Evolutionary conservation across 306 rosid species (phyloP), one percentile per base, ranked within the genome.

Genomic region (Hippophae rhamnoides): DNA sequence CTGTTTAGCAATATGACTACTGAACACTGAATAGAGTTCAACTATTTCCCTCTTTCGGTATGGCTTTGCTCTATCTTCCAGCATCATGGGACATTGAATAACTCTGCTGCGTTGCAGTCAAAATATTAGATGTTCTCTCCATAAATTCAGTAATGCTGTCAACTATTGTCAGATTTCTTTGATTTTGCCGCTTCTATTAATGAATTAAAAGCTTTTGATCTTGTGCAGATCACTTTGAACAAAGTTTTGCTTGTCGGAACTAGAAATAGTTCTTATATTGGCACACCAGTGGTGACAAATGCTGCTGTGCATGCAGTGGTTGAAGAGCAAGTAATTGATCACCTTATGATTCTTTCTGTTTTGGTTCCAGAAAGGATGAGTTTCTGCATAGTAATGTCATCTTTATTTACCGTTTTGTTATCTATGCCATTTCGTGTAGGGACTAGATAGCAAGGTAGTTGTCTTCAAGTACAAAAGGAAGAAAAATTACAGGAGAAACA

Each of bases 161-260:
- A 31, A 31, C 38, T 31, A 2, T 31, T 2, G 3, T 4, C 38
- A 31, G 38, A 31, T 31, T 2, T 31, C 42, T 61, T 62, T 42
- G 43, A 40, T 46, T 43, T 47, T 41, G 13, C 18, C 54, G 43
- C 43, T 48, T 14, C 40, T 31, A 13, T 49, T 51, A 61, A 52
- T 48, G 64, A 48, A 54, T 26, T 64, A 47, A 60, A 31, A 57
- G 48, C 9, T 52, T 74, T 26, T 31, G 50, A 66, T 60, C 43
- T 63, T 73, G 51, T 53, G 46, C 88, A 93, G 99, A 79, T 93
- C 69, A 81, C 86, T 60, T 81, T 93, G 57, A 84, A 80, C 73
- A 93, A 80, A 73, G 99, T 93, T 55, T 83, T 93, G 69, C 90
- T 93, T 5, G 94, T 93, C 69, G 97, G 99, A 70, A 86, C 99